Evolutionary conservation across 805 yeast genomes (phyloP), one percentile per base, ranked within the genome.

Genomic region (Yarrowia hollandica): DNA sequence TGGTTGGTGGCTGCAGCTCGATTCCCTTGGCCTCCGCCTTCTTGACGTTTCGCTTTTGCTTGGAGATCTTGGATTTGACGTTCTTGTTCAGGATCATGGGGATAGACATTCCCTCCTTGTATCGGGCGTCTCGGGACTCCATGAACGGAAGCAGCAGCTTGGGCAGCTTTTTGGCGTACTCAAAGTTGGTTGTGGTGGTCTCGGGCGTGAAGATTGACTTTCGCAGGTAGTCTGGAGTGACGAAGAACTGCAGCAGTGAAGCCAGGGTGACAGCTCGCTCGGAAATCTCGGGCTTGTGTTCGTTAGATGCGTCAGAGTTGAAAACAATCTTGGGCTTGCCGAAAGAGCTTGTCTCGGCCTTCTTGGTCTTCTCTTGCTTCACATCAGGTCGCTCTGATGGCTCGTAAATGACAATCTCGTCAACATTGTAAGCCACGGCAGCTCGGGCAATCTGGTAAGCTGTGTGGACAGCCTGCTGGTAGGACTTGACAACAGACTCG

Each of bases 161-260:
- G 34, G 96, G 97, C 60, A 86, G 76, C 63, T 79, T 81, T 31
- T 76, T 75, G 0, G 96, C 96, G 62, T 81, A 78, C 59, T 77
- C 77, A 68, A 87, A 81, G 67, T 82, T 79, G 33, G 65, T 60
- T 14, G 59, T 28, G 23, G 50, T 28, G 15, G 64, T 76, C 72
- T 21, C 77, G 26, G 66, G 73, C 62, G 79, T 76, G 74, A 90
- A 88, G 4, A 85, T 77, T 1, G 84, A 72, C 62, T 84, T 84
- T 16, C 84, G 80, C 39, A 90, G 75, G 67, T 90, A 88, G 50
- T 89, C 86, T 1, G 97, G 96, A 0, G 96, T 90, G 14, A 90
- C 82, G 67, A 88, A 88, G 68, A 75, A 90, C 68, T 89, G 96
- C 60, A 90, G 73, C 35, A 90, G 74, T 0, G 84, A 75, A 1